A percentile compares a stretch with the other conserved stretches of the same genome.
phyloP scores from a whole-genome alignment of 306 rosid species.

The Argentina anserina region DNA sequence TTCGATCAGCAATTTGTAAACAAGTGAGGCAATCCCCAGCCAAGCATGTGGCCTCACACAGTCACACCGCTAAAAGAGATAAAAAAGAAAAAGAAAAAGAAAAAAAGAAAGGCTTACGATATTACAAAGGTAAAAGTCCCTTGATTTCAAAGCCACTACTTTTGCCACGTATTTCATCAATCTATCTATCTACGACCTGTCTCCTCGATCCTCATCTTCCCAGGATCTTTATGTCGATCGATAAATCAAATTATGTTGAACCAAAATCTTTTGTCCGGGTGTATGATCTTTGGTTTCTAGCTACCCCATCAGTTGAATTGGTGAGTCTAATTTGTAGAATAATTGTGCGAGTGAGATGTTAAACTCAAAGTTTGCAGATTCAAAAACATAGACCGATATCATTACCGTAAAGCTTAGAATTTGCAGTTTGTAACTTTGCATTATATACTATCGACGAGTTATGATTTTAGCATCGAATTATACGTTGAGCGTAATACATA shows the following conservation, averaged over 20 bases:
- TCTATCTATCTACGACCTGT: not conserved
- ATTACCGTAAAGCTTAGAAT: not conserved
- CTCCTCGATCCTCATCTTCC: not conserved
- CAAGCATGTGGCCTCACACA: slow-evolving; percentile 15
- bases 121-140: not conserved
- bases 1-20: not conserved
- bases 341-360: not conserved
- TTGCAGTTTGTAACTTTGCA: not conserved
- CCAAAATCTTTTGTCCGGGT: not conserved
- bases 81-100: slow-evolving; percentile 22
- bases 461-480: too few species aligned
- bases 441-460: too few species aligned
- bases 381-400: not conserved
- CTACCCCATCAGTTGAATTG: too few species aligned
- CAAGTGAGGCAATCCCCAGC: not conserved
- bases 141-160: not conserved
- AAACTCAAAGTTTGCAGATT: too few species aligned
- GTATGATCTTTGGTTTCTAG: too few species aligned
- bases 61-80: slow-evolving; percentile 19
- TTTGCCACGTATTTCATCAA: not conserved
- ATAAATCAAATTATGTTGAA: not conserved
- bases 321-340: not conserved
- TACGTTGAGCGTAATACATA: too few species aligned
- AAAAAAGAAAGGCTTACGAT: slow-evolving; percentile 7
- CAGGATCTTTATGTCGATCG: not conserved